These are phyloP conservation scores for Pythium rhizo-oryzae DNA, from an alignment of 352 stramenopile species.

Conservation along the genomic window DNA sequence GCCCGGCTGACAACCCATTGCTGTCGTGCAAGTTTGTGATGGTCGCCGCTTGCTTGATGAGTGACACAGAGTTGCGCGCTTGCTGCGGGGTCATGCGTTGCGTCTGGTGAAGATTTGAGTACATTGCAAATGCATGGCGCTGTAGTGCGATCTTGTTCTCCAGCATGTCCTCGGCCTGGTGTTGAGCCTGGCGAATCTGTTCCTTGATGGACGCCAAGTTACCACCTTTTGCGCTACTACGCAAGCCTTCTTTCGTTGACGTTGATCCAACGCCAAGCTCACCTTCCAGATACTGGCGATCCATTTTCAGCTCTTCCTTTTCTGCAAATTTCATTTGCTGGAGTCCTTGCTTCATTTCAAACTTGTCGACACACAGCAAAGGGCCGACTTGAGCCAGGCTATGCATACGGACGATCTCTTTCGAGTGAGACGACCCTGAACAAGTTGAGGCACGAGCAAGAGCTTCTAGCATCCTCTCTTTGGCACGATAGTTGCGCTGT, in stretches of 20 bases:
- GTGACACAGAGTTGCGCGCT: neutral
- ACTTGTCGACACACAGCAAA: constrained; percentile 39
- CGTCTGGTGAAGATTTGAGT: constrained; percentile 45
- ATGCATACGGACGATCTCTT: constrained; percentile 36
- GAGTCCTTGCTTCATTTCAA: constrained; percentile 31
- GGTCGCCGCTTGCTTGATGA: constrained; percentile 7
- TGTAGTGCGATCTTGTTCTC: constrained; percentile 45
- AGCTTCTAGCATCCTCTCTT: constrained; percentile 29
- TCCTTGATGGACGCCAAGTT: constrained; percentile 37
- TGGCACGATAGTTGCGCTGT: constrained; percentile 29
- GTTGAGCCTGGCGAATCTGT: constrained; percentile 45
- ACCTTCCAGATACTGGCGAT: constrained; percentile 61
- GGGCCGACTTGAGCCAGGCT: constrained; percentile 51
- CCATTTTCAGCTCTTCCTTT: constrained; percentile 52
- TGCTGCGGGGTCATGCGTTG: constrained; percentile 12
- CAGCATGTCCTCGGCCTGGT: constrained; percentile 42
- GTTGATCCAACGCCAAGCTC: constrained; percentile 44
- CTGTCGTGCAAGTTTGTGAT: no score
- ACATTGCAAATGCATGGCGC: constrained; percentile 58
- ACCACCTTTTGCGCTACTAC: constrained; percentile 15
- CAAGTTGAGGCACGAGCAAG: constrained; percentile 11
- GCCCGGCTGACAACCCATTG: neutral
- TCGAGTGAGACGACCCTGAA: neutral
- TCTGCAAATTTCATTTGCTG: constrained; percentile 40
- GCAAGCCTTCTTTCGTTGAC: neutral